Evolutionary conservation across 129 eudicot genomes (phyloP), one percentile per base, ranked within the genome.

Genomic region (Oenanthe sinensis): DNA sequence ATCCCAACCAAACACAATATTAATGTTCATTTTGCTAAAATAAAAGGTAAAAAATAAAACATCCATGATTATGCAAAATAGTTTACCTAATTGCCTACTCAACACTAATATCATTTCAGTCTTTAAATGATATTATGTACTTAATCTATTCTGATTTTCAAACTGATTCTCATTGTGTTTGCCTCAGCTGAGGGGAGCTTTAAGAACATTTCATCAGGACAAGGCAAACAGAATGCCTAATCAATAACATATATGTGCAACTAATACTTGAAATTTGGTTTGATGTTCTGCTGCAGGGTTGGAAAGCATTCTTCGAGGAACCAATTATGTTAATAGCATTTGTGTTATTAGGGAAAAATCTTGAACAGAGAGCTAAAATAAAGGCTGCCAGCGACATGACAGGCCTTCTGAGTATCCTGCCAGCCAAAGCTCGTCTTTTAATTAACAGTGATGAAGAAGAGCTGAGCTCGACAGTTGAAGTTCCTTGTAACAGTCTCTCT

Each of bases 371-470:
- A 80, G 99, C 99, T 74, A 96, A 96, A 84, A 88, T 96, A 30
- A 96, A 87, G 88, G 99, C 99, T 73, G 90, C 99, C 70, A 92
- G 99, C 84, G 99, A 96, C 84, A 92, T 96, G 97, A 90, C 99
- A 11, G 86, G 93, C 78, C 97, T 96, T 82, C 90, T 96, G 67
- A 90, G 85, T 84, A 81, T 96, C 71, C 77, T 96, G 78, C 99
- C 99, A 83, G 86, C 99, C 82, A 96, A 90, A 89, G 99, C 99
- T 73, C 96, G 97, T 79, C 96, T 96, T 73, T 76, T 96, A 46
- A 90, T 96, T 55, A 84, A 78, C 65, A 87, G 76, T 77, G 88
- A 69, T 77, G 75, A n/a, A 39, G 88, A 81, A 82, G 88, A 88
- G 40, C 84, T 80, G 46, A 85, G 79, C 86, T 86, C 95, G 63